Evolutionary conservation across 495 filamentous ascomycete genomes (phyloP).

Genomic region (Elasticomyces elasticus): DNA sequence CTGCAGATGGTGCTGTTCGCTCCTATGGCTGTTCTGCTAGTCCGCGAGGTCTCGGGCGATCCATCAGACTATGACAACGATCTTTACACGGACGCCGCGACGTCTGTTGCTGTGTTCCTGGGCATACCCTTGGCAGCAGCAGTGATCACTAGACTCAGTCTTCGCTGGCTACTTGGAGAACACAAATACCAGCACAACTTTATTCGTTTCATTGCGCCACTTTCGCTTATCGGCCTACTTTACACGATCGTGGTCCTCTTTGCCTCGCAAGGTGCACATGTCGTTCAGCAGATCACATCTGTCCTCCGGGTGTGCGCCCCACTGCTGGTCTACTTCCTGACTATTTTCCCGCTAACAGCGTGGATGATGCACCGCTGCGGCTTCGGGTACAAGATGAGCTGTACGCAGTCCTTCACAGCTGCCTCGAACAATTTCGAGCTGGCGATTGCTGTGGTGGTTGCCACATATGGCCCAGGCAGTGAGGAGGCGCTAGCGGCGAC

Average conservation of each 20-base stretch:
- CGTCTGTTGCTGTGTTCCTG: slow-evolving; percentile 32
- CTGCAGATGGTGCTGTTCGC: slow-evolving; percentile 34
- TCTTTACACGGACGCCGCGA: slow-evolving; percentile 27
- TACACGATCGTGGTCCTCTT: slow-evolving; percentile 36
- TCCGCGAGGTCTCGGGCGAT: slow-evolving; percentile 28
- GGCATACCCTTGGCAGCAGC: slow-evolving; percentile 33
- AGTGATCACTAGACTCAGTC: slow-evolving; percentile 25
- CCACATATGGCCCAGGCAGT: slow-evolving; percentile 67
- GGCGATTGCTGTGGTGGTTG: slow-evolving; percentile 84
- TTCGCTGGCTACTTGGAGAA: slow-evolving; percentile 25
- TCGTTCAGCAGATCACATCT: slow-evolving; percentile 33
- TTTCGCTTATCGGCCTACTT: slow-evolving; percentile 30
- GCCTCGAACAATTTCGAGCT: slow-evolving; percentile 95
- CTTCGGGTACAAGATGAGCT: slow-evolving; percentile 60
- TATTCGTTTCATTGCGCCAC: slow-evolving; percentile 30
- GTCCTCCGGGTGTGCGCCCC: slow-evolving; percentile 32
- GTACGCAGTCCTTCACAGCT: slow-evolving; percentile 85
- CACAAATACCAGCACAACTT: slow-evolving; percentile 27
- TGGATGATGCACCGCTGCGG: slow-evolving; percentile 38
- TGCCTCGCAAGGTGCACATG: slow-evolving; percentile 28
- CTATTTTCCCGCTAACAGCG: slow-evolving; percentile 29
- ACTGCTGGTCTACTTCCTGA: slow-evolving; percentile 32
- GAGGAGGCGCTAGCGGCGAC: slow-evolving; percentile 84
- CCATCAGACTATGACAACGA: slow-evolving; percentile 9
- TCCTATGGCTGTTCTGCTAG: slow-evolving; percentile 32